Evolutionary conservation across 2,329 filamentous ascomycete species (phyloP), one percentile per base, ranked within the genome.

Genomic region (Penicillium vulpinum): DNA sequence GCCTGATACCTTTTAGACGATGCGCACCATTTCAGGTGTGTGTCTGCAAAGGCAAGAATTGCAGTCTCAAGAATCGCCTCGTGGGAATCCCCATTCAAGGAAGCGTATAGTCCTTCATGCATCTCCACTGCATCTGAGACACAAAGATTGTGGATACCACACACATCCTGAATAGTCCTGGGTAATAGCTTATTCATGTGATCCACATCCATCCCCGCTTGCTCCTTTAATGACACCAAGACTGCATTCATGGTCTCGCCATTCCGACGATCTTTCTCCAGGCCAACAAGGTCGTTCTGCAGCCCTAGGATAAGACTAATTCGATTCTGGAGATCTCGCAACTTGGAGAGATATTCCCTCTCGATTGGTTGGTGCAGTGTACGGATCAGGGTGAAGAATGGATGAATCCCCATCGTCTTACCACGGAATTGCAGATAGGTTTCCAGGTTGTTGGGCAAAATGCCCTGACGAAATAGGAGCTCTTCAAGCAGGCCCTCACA

Each of bases 171-270:
- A n/a, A 49, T 35, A 1, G n/a, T 41, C 9, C 7, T 41, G 3
- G 44, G 44, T 2, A 54, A 21, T 16, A 49, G 10, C 2, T 6
- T 24, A 10, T 35, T 1, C 21, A 21, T 33, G 35, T 13, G 15
- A 13, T 49, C 44, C 8, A 21, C 3, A 33, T 54, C 28, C 1
- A 2, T 26, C 4, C 36, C 28, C 5, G 15, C 11, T 28, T 49
- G 26, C n/a, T 54, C 51, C 11, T 50, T 28, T 6, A 54, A 5
- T 5, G 44, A 54, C 8, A 54, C 44, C 16, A 54, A 33, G 21
- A 54, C 51, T 18, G 51, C 51, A 22, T 54, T 54, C 51, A 54
- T 54, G 5, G 44, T 16, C 35, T 54, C 51, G 11, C 51, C 51
- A 10, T 54, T 49, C 7, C 36, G 51, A 35, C 35, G 51, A 35